Evolutionary conservation across 1,284 basidiomycete species (phyloP).

Genomic region (Xerocomus cyaneibrunnescens): DNA sequence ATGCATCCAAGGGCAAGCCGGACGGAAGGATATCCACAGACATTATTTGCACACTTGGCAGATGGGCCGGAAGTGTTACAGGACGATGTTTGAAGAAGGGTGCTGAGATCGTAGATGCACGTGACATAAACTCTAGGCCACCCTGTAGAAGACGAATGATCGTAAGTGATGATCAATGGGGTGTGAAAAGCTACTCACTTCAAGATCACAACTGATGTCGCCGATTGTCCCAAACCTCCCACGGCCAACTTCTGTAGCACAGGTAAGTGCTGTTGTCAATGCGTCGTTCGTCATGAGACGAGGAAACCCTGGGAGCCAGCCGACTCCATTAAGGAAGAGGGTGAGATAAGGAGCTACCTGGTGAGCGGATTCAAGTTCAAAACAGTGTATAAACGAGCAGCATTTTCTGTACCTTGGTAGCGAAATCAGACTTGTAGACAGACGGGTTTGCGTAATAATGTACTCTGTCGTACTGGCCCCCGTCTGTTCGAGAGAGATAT

Average conservation of each 20-base stretch:
- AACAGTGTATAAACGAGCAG: background rate
- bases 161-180: background rate
- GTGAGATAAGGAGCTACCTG: conserved; percentile 85
- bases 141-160: conserved; percentile 47
- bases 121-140: conserved; percentile 79
- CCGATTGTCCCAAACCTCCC: conserved; percentile 70
- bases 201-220: conserved; percentile 85
- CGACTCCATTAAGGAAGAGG: conserved; percentile 81
- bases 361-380: background rate
- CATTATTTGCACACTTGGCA: conserved; percentile 73
- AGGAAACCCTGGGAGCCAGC: conserved; percentile 78
- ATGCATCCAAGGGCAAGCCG: conserved; percentile 79
- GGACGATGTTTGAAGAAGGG: conserved; percentile 67
- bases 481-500: conserved; percentile 63
- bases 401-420: conserved; percentile 50
- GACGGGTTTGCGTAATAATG: conserved; percentile 75
- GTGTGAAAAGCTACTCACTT: conserved; percentile 41
- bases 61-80: conserved; percentile 40
- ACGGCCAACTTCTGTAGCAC: conserved; percentile 49
- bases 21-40: conserved; percentile 88
- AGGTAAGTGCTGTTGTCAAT: conserved; percentile 52
- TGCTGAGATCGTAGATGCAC: conserved; percentile 70
- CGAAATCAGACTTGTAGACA: conserved; percentile 67
- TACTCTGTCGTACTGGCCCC: conserved; percentile 56
- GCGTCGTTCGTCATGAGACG: conserved; percentile 73